A percentile compares a stretch with the other conserved stretches of the same genome.
These are phyloP conservation scores for Corniculantispora saksenae DNA, from an alignment of 2,329 filamentous ascomycete genomes.

Conservation along the genomic window DNA sequence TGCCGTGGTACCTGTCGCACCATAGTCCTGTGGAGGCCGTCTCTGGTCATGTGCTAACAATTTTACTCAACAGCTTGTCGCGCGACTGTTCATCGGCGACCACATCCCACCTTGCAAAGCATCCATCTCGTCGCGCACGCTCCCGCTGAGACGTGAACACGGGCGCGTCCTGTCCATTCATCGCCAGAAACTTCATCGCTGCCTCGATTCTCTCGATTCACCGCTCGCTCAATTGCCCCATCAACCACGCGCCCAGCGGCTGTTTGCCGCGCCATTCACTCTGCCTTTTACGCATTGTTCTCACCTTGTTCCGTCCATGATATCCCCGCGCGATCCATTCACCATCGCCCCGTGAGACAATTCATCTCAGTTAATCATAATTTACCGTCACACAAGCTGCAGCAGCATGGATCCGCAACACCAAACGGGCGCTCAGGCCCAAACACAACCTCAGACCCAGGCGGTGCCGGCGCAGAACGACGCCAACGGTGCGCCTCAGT, in stretches of 20 bases:
- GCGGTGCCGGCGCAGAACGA: conserved; percentile 17
- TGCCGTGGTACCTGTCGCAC: conserved; percentile 8
- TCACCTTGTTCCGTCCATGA: not conserved
- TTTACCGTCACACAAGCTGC: not conserved
- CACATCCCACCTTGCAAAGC: not conserved
- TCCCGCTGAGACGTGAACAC: not conserved
- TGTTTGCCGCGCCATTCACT: conserved; percentile 10
- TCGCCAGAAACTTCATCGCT: not conserved
- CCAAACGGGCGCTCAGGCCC: not conserved
- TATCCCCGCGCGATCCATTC: not conserved
- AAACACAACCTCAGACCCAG: conserved; percentile 13
- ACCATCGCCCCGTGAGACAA: not conserved
- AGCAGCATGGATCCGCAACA: not conserved
- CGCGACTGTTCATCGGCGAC: not conserved
- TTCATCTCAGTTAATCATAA: not conserved
- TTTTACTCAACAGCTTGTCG: conserved; percentile 1
- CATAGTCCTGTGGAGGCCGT: not conserved
- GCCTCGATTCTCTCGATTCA: not conserved
- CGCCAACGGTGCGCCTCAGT: conserved; percentile 24
- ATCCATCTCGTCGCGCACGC: not conserved
- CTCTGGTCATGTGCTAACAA: conserved; percentile 16
- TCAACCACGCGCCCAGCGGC: not conserved
- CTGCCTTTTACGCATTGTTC: not conserved
- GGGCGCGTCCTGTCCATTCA: not conserved
- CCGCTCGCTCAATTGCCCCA: not conserved